phyloP scores from a whole-genome alignment of 75 land plant species.

The Sequoiadendron giganteum region DNA sequence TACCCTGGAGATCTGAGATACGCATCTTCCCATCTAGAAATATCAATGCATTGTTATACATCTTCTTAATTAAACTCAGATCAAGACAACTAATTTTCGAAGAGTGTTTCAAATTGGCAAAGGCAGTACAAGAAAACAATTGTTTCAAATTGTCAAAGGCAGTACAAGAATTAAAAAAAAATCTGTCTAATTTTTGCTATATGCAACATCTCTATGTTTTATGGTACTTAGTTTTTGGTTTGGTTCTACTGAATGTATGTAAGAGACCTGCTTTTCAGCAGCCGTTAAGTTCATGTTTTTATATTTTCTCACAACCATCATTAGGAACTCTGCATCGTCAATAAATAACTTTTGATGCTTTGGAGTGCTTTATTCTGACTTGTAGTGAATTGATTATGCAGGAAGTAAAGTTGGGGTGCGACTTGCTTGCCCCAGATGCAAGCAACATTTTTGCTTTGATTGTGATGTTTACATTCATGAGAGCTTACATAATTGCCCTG shows the following conservation, averaged over 20 bases:
- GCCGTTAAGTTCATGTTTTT: too few species aligned
- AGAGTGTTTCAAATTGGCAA: too few species aligned
- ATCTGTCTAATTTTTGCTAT: not conserved
- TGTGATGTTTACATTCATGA: conserved; percentile 98
- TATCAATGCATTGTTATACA: too few species aligned
- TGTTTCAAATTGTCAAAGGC: too few species aligned
- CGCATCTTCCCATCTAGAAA: not conserved
- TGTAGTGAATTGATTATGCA: conserved; percentile 21
- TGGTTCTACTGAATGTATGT: not conserved
- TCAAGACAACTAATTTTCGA: not conserved
- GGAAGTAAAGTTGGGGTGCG: conserved; percentile 56
- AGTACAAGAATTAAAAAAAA: not conserved
- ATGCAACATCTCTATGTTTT: not conserved
- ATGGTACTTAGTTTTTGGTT: not conserved
- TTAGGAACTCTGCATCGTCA: not conserved
- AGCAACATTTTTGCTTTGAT: conserved; percentile 84
- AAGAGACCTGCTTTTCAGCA: not conserved
- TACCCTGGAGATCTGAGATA: not conserved
- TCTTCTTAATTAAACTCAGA: too few species aligned
- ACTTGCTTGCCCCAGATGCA: conserved; percentile 86
- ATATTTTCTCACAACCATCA: not conserved
- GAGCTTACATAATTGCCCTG: conserved; percentile 97
- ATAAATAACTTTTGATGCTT: not conserved
- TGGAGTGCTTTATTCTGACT: not conserved
- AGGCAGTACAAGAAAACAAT: too few species aligned